Evolutionary conservation across 768 basidiomycete genomes (phyloP).

Genomic region (Macrolepiota dolichaula): DNA sequence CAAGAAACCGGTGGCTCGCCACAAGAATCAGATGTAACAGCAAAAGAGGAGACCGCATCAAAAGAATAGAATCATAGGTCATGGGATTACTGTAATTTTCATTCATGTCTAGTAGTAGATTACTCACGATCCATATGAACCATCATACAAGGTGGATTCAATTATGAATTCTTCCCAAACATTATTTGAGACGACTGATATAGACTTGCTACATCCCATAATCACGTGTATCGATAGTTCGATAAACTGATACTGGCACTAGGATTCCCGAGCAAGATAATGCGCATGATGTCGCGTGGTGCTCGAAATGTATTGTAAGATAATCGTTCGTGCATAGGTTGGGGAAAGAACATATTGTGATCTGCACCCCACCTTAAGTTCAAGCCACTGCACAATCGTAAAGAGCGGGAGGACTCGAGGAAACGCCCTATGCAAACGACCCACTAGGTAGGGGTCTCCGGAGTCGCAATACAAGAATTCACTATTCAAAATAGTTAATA

Average conservation of each 20-base stretch:
- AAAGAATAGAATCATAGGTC: not conserved
- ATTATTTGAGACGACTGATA: too few species aligned
- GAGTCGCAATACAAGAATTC: not conserved
- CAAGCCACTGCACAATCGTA: not conserved
- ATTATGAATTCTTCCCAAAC: too few species aligned
- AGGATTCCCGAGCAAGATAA: not conserved
- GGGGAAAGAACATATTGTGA: not conserved
- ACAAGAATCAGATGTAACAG: not conserved
- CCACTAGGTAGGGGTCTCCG: not conserved
- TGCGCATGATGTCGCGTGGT: not conserved
- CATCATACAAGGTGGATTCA: too few species aligned
- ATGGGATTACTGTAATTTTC: not conserved
- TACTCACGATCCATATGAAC: too few species aligned
- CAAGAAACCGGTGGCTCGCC: not conserved
- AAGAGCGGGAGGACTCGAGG: not conserved
- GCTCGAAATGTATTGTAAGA: not conserved
- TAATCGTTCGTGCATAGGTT: not conserved
- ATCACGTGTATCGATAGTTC: not conserved
- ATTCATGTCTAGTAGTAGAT: too few species aligned
- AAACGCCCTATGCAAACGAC: not conserved
- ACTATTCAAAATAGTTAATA: slow-evolving; percentile 4
- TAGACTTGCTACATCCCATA: too few species aligned
- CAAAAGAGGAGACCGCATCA: not conserved
- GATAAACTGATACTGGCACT: not conserved
- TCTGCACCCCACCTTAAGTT: not conserved